phyloP scores from a whole-genome alignment of 2,329 filamentous ascomycete genomes.

The Sarocladiaceae sp. region DNA sequence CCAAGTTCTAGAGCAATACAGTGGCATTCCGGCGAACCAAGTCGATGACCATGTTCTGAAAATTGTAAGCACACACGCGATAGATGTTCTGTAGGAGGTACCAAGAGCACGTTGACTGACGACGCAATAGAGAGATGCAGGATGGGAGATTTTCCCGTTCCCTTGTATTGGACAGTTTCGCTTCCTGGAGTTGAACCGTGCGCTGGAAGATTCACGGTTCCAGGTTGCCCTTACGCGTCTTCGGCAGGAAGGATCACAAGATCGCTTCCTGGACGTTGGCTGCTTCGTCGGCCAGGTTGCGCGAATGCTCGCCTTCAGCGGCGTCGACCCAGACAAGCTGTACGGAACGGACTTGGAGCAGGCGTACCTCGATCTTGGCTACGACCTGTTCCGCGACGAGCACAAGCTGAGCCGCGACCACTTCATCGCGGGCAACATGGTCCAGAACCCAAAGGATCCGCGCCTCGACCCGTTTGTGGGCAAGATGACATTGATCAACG shows the following conservation, averaged over 20 bases:
- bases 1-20: constrained; percentile 31
- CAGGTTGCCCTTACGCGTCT: background rate
- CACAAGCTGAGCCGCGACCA: constrained; percentile 22
- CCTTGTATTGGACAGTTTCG: background rate
- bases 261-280: constrained; percentile 41
- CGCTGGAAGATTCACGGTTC: background rate
- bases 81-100: background rate
- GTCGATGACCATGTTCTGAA: constrained; percentile 29
- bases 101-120: background rate
- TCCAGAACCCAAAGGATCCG: constrained; percentile 30
- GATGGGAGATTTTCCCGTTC: background rate
- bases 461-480: constrained; percentile 28
- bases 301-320: constrained; percentile 41
- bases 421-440: constrained; percentile 46
- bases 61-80: constrained; percentile 23
- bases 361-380: constrained; percentile 48
- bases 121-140: background rate
- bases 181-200: background rate
- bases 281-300: constrained; percentile 46
- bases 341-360: constrained; percentile 43
- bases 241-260: constrained; percentile 21
- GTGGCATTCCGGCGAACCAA: constrained; percentile 27
- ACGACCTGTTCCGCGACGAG: constrained; percentile 57
- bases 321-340: constrained; percentile 39
- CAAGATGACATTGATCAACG: constrained; percentile 40